phyloP scores from a whole-genome alignment of 75 land plant species.

The Isoetes taiwanensis region DNA sequence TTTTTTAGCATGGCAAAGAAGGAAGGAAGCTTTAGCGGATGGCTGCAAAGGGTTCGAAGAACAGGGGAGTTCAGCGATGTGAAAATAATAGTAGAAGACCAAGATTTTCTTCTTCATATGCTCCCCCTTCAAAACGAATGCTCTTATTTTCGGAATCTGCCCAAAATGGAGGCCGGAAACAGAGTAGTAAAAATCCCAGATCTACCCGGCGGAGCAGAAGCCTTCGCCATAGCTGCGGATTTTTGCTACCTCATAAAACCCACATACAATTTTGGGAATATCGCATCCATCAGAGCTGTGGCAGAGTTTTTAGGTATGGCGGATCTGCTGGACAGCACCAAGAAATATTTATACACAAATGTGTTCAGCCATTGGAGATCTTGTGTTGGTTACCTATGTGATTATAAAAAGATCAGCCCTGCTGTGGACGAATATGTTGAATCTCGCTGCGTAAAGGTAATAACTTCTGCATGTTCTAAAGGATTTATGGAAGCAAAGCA shows the following conservation, averaged over 20 bases:
- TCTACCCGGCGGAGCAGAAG: slow-evolving; percentile 23
- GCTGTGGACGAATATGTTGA: slow-evolving; percentile 36
- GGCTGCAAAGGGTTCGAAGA: slow-evolving; percentile 30
- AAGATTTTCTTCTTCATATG: slow-evolving; percentile 30
- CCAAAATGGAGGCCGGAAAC: neutral
- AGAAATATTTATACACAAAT: slow-evolving; percentile 23
- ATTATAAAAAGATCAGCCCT: slow-evolving; percentile 12
- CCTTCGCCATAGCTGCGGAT: slow-evolving; percentile 26
- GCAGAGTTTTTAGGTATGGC: slow-evolving; percentile 31
- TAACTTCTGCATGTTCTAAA: slow-evolving; percentile 24
- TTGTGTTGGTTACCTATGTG: slow-evolving; percentile 15
- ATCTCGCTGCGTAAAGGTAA: slow-evolving; percentile 21
- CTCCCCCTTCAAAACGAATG: slow-evolving; percentile 26
- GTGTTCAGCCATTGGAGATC: slow-evolving; percentile 27
- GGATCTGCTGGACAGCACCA: slow-evolving; percentile 25
- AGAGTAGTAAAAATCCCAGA: slow-evolving; percentile 8
- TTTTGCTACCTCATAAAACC: slow-evolving; percentile 31
- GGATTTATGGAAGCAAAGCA: slow-evolving; percentile 29
- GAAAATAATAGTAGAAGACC: slow-evolving; percentile 15
- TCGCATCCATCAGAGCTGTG: slow-evolving; percentile 14
- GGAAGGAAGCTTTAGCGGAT: slow-evolving; percentile 20
- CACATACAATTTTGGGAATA: slow-evolving; percentile 18
- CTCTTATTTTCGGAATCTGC: slow-evolving; percentile 19
- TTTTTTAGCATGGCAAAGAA: slow-evolving; percentile 38
- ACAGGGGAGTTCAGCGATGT: slow-evolving; percentile 40